Evolutionary conservation across 2,329 filamentous ascomycete species (phyloP), one percentile per base, ranked within the genome.

Genomic region (Penicillium psychrosexuale): DNA sequence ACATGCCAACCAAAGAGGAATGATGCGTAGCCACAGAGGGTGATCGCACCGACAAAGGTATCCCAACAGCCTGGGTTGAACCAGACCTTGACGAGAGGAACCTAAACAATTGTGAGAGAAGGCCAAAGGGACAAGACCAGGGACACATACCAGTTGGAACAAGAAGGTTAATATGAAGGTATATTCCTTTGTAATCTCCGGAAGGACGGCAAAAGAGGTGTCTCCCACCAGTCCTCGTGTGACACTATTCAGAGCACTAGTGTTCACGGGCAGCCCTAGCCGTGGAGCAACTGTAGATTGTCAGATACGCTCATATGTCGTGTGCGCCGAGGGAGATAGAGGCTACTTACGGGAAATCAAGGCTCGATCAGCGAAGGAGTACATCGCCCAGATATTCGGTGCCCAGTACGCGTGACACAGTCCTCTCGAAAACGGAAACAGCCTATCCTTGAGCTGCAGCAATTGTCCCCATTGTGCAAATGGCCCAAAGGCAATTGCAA

Each of bases 1-100:
- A 99, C 94, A 69, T 99, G 94, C 91, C 93, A 99, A 53, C 94
- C 93, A 65, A 97, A 97, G 9, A 99, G 81, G 76, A 99, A 99
- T 0, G 93, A 97, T 0, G 93, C 89, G 69, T 97, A 99, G 55
- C 90, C 94, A 68, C 94, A 97, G 15, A 97, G 84, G 0, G 93
- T 97, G 42, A 96, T 83, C 0, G 91, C 88, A 3, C 91, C 91
- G 39, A 97, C 83, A 69, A 99, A 97, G 53, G 84, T 88, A 59
- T 96, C 89, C 90, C 91, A 96, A 0, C 91, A 96, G 0, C 84
- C 90, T 2, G 91, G 91, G 47, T 82, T 80, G 43, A 84, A 69
- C 76, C 96, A 96, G 37, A 97, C 84, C 73, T 91, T 95, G 60
- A 91, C 71, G 8, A 99, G 81, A 5, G 90, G 87, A 53, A 91